Percentiles rank a stretch among this genome's conserved stretches.
Conservation (phyloP, 192 early-diverging fungal genomes). For the Coemansia furcata region DNA sequence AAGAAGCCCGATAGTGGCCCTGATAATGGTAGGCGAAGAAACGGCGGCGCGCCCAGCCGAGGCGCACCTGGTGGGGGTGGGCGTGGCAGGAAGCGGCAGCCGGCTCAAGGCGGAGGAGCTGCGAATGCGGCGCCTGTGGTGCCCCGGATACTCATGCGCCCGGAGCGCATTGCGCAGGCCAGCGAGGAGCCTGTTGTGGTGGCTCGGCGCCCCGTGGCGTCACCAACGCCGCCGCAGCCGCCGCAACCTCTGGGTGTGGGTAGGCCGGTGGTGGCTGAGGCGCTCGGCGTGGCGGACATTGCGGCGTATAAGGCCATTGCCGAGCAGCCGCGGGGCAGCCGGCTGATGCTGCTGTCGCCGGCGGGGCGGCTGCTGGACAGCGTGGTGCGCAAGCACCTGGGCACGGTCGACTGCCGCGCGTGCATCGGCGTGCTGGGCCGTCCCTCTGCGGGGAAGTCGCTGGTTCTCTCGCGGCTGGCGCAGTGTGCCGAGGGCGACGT, state of each 20-base stretch:
- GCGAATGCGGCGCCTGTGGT: background rate
- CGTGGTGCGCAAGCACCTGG: slow-evolving; percentile 9
- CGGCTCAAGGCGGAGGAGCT: background rate
- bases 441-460: slow-evolving; percentile 17
- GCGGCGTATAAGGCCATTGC: background rate
- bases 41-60: background rate
- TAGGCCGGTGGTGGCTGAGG: background rate
- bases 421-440: slow-evolving; percentile 30
- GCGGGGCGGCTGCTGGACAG: slow-evolving; percentile 16
- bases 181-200: background rate
- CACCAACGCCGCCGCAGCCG: background rate
- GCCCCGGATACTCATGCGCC: slow-evolving; percentile 31
- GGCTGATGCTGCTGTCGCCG: slow-evolving; percentile 11
- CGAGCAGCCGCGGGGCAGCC: background rate
- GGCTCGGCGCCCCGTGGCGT: background rate
- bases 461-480: slow-evolving; percentile 17
- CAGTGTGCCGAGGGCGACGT: background rate
- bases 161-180: slow-evolving; percentile 6
- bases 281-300: background rate
- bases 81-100: background rate
- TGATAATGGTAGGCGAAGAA: background rate
- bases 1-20: background rate
- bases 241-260: background rate
- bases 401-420: slow-evolving; percentile 5
- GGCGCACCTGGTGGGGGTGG: background rate